Conservation (phyloP, 768 basidiomycete species). For the Psilocybe cyanescens region DNA sequence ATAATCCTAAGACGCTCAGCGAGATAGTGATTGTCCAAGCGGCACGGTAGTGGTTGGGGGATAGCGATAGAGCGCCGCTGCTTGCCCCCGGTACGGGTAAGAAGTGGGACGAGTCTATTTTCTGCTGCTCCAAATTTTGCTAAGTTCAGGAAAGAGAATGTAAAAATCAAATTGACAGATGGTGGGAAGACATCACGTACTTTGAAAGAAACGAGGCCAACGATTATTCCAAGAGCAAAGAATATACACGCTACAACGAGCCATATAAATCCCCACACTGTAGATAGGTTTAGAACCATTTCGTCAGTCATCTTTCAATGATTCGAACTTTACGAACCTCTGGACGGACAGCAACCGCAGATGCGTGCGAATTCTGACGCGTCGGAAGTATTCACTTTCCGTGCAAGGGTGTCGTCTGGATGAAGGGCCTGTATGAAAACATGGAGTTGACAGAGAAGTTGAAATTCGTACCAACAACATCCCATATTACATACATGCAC, state of each 20-base stretch:
- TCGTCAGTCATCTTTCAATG: neutral
- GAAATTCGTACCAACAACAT: slow-evolving; percentile 68
- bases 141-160: slow-evolving; percentile 24
- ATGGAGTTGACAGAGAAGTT: neutral
- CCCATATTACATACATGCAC: slow-evolving; percentile 87
- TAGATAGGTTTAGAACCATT: slow-evolving; percentile 8
- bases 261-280: slow-evolving; percentile 93
- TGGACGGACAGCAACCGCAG: slow-evolving; percentile 85
- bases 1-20: neutral
- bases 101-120: slow-evolving; percentile 37
- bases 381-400: slow-evolving; percentile 87
- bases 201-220: slow-evolving; percentile 84
- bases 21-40: slow-evolving; percentile 3
- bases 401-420: slow-evolving; percentile 76
- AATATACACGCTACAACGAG: slow-evolving; percentile 73
- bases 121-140: slow-evolving; percentile 66
- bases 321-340: slow-evolving; percentile 46
- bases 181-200: slow-evolving; percentile 38
- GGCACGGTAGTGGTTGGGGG: neutral
- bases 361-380: slow-evolving; percentile 84
- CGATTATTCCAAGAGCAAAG: slow-evolving; percentile 75
- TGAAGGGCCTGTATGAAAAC: neutral
- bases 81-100: slow-evolving; percentile 10
- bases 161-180: neutral
- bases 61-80: neutral